A percentile compares a stretch with the other conserved stretches of the same genome.
phyloP scores from a whole-genome alignment of 2,329 filamentous ascomycete genomes.

The Eutypella sp. region DNA sequence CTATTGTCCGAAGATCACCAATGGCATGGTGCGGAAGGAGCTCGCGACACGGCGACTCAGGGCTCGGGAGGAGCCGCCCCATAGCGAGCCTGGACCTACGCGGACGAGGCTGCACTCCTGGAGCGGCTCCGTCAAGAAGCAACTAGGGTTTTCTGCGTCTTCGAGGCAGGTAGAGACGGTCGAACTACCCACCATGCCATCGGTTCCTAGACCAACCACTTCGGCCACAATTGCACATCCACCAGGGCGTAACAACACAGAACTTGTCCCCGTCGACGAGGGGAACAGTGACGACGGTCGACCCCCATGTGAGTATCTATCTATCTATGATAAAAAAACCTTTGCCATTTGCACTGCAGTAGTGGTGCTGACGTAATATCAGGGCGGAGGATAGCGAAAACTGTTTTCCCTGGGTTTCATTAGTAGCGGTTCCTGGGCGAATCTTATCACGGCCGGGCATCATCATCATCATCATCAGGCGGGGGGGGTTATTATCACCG shows the following conservation, averaged over 20 bases:
- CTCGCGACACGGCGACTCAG: conserved; percentile 60
- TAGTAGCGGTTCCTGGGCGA: neutral
- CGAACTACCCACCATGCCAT: conserved; percentile 16
- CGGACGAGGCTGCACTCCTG: conserved; percentile 19
- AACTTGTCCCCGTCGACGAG: conserved; percentile 25
- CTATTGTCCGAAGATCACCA: conserved; percentile 68
- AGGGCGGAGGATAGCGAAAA: neutral
- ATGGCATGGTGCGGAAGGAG: conserved; percentile 81
- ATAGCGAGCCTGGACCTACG: conserved; percentile 22
- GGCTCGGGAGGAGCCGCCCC: conserved; percentile 36
- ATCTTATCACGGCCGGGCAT: too few species aligned
- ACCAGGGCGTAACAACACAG: conserved; percentile 22
- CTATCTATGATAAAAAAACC: neutral
- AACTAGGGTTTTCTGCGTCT: conserved; percentile 9
- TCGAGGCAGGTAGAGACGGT: conserved; percentile 15
- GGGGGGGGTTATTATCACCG: too few species aligned
- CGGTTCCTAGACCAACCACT: conserved; percentile 3
- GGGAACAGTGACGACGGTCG: conserved; percentile 26
- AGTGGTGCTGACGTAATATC: neutral
- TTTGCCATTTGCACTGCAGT: too few species aligned
- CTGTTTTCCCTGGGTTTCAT: neutral
- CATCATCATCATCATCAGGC: too few species aligned
- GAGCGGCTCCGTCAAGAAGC: conserved; percentile 16
- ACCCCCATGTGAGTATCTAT: conserved; percentile 21
- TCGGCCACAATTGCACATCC: conserved; percentile 10